Conservation (phyloP, 169 alveolate species). For the Besnoitia besnoiti region DNA sequence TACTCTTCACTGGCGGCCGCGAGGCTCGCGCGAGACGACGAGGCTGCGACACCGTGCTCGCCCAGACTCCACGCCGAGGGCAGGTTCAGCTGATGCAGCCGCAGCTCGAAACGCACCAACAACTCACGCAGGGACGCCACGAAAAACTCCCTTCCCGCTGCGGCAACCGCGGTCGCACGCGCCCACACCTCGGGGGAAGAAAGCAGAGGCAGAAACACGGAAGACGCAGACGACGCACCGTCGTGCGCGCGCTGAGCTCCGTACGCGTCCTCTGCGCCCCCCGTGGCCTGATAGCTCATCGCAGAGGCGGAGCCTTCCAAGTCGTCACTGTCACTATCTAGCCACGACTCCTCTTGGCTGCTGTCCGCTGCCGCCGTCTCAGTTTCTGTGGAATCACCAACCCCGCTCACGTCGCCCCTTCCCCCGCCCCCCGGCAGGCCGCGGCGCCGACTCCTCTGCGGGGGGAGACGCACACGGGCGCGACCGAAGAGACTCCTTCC, state of each 20-base stretch:
- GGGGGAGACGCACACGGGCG: too few species aligned
- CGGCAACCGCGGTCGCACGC: background rate
- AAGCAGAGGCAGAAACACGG: background rate
- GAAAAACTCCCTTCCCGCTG: background rate
- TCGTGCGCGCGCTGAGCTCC: background rate
- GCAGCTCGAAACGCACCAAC: background rate
- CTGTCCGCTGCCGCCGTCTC: too few species aligned
- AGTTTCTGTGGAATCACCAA: too few species aligned
- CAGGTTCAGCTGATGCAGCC: background rate
- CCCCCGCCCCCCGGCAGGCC: too few species aligned
- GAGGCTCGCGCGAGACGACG: background rate
- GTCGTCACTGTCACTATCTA: too few species aligned
- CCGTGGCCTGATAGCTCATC: too few species aligned
- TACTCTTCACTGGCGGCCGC: slow-evolving; percentile 45
- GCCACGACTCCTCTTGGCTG: too few species aligned
- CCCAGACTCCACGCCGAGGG: background rate
- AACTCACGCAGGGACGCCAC: background rate
- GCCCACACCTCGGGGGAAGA: background rate
- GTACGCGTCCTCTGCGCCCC: too few species aligned
- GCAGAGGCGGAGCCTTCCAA: too few species aligned
- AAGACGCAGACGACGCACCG: background rate
- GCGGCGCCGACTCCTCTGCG: too few species aligned
- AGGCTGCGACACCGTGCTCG: background rate
- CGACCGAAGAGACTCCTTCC: too few species aligned
- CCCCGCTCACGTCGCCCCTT: too few species aligned